Evolutionary conservation across 768 basidiomycete genomes (phyloP).

Genomic region (Phanerodontia chrysosporium): DNA sequence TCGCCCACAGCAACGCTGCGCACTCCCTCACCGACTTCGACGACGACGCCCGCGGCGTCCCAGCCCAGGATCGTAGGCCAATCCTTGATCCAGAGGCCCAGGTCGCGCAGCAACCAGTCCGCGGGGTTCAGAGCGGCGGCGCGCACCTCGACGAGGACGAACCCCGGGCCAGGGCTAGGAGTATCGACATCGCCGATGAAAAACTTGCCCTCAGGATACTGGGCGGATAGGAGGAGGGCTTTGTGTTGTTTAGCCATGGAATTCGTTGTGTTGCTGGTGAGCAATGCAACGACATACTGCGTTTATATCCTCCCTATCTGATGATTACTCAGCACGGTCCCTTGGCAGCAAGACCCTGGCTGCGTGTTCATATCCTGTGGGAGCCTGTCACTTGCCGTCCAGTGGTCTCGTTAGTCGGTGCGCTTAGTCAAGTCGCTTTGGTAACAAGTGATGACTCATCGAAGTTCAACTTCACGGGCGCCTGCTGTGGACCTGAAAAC

Average conservation of each 20-base stretch:
- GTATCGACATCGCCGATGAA: slow-evolving; percentile 12
- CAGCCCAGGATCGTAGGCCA: slow-evolving; percentile 24
- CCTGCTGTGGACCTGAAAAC: too few relatives aligned
- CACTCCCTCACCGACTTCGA: slow-evolving; percentile 34
- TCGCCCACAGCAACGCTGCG: slow-evolving; percentile 34
- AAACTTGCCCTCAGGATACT: neutral
- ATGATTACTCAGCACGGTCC: too few relatives aligned
- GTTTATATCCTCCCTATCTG: too few relatives aligned
- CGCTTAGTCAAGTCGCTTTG: too few relatives aligned
- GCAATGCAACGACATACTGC: too few relatives aligned
- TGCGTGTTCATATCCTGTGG: too few relatives aligned
- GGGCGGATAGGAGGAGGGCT: neutral
- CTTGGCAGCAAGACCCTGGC: too few relatives aligned
- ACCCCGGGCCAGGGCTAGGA: slow-evolving; percentile 41
- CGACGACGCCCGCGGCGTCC: slow-evolving; percentile 32
- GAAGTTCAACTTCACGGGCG: too few relatives aligned
- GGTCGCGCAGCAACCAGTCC: slow-evolving; percentile 47
- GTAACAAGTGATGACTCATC: too few relatives aligned
- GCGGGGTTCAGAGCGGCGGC: slow-evolving; percentile 49
- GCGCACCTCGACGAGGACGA: slow-evolving; percentile 44
- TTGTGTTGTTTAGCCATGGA: neutral
- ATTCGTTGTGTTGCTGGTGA: too few relatives aligned
- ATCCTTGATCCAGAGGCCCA: slow-evolving; percentile 21
- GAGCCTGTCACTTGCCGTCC: too few relatives aligned
- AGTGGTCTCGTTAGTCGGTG: too few relatives aligned